Conservation (phyloP, 2,329 filamentous ascomycete species). For the Fusarium longipes region DNA sequence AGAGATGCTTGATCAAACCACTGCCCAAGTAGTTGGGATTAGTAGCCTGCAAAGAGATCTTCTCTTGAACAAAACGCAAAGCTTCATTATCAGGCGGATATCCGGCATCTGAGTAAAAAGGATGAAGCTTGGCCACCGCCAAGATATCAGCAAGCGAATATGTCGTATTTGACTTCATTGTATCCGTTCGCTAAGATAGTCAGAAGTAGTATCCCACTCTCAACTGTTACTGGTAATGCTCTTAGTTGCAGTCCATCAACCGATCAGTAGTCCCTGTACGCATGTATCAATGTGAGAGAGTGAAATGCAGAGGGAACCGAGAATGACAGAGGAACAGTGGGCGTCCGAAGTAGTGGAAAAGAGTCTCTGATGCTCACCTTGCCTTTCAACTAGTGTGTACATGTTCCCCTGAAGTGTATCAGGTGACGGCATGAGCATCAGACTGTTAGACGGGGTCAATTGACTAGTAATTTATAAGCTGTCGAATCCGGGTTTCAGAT, state of each 20-base stretch:
- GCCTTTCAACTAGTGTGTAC: not conserved
- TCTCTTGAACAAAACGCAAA: slow-evolving; percentile 17
- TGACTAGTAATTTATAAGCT: not conserved
- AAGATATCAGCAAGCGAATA: slow-evolving; percentile 49
- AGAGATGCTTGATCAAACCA: not conserved
- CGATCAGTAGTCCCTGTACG: not conserved
- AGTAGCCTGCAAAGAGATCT: not conserved
- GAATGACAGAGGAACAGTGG: rapidly evolving
- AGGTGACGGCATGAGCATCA: no score
- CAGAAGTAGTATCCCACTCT: not conserved
- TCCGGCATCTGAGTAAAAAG: slow-evolving; percentile 48
- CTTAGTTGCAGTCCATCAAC: not conserved
- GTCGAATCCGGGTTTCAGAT: not conserved
- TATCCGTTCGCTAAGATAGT: not conserved
- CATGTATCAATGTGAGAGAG: not conserved
- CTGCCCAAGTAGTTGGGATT: not conserved
- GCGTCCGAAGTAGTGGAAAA: no score
- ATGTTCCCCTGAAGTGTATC: not conserved
- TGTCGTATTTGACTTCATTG: not conserved
- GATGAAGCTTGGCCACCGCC: slow-evolving; percentile 50
- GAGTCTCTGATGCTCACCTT: not conserved
- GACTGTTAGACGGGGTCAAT: not conserved
- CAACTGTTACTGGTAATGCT: not conserved
- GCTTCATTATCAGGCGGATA: slow-evolving; percentile 48
- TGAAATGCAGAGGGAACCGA: not conserved